phyloP scores from a whole-genome alignment of 768 basidiomycete genomes.

The Lactarius akahatsu region DNA sequence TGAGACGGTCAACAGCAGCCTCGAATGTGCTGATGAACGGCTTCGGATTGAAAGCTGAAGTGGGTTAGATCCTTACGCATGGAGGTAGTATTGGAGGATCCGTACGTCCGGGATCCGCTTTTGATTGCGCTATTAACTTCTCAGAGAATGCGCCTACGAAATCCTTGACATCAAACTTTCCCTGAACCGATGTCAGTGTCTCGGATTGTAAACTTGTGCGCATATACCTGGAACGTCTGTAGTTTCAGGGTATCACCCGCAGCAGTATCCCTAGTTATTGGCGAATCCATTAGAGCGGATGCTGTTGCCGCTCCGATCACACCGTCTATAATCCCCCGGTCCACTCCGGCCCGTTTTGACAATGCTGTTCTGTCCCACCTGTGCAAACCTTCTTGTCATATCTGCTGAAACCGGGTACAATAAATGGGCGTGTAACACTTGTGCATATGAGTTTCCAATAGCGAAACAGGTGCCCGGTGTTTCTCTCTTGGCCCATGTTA shows the following conservation, averaged over 20 bases:
- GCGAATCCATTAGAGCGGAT: conserved; percentile 5
- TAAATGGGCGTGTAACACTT: conserved; percentile 92
- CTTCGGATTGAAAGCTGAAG: conserved; percentile 85
- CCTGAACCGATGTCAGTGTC: conserved; percentile 42
- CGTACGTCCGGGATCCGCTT: conserved; percentile 77
- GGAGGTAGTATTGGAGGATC: conserved; percentile 1
- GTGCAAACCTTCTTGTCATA: conserved; percentile 82
- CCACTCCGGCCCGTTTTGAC: neutral
- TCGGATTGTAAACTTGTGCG: neutral
- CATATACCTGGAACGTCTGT: conserved; percentile 27
- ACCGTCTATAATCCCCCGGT: neutral
- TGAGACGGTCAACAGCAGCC: conserved; percentile 82
- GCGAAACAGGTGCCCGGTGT: conserved; percentile 60
- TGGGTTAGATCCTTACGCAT: neutral
- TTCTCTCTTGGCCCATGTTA: conserved; percentile 20
- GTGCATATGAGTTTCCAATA: conserved; percentile 94
- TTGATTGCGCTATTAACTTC: conserved; percentile 83
- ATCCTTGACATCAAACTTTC: conserved; percentile 90
- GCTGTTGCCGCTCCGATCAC: no score
- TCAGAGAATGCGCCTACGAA: conserved; percentile 85
- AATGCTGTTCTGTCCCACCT: conserved; percentile 96
- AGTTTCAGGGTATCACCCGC: conserved; percentile 17
- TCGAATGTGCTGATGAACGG: conserved; percentile 94
- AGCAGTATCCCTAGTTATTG: conserved; percentile 3
- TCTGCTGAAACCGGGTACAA: conserved; percentile 77